These are phyloP conservation scores for Berberis thunbergii DNA, from an alignment of 164 flowering plant species.

Conservation along the genomic window DNA sequence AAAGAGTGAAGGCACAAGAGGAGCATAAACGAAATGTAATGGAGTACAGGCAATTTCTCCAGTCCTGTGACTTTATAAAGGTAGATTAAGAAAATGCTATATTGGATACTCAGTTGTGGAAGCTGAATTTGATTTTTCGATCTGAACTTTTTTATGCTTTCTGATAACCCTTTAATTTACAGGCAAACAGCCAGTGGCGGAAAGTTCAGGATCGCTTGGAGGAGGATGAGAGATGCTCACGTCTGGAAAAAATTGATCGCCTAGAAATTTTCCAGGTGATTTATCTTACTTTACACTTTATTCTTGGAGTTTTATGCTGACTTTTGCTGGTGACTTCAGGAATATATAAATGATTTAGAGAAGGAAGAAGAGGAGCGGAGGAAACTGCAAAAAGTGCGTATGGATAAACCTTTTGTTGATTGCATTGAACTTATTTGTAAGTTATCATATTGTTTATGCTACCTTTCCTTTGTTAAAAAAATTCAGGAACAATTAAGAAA, in stretches of 20 bases:
- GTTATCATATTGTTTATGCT: neutral
- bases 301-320: conserved; percentile 8
- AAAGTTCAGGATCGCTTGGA: conserved; percentile 88
- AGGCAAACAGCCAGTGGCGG: conserved; percentile 92
- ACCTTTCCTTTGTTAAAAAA: neutral
- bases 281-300: neutral
- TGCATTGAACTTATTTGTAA: neutral
- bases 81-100: conserved; percentile 16
- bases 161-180: neutral
- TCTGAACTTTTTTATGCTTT: neutral
- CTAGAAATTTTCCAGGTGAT: conserved; percentile 72
- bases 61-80: conserved; percentile 89
- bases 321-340: conserved; percentile 35
- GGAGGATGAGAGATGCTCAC: conserved; percentile 84
- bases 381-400: conserved; percentile 73
- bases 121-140: neutral
- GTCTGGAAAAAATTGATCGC: conserved; percentile 88
- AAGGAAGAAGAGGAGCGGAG: conserved; percentile 91
- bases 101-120: neutral
- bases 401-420: neutral
- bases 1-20: conserved; percentile 75
- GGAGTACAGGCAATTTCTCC: conserved; percentile 72
- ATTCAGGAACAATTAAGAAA: conserved; percentile 71
- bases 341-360: conserved; percentile 82
- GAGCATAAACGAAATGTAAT: conserved; percentile 55